Conservation (phyloP, 805 yeast species). For the Candida maris region DNA sequence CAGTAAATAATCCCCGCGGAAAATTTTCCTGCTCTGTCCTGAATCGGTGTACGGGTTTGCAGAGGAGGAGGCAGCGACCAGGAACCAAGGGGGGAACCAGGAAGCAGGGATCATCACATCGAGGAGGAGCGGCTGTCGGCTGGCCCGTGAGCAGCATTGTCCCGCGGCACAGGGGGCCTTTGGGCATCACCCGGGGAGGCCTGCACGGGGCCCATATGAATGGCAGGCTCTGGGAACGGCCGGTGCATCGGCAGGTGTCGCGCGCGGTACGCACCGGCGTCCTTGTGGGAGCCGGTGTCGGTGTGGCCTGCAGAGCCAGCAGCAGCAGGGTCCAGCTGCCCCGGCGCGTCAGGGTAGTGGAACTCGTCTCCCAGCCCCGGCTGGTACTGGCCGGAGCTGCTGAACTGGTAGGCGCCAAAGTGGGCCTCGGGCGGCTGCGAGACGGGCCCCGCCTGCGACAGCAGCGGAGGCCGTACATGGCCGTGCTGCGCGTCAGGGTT, state of each 20-base stretch:
- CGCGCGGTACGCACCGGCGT: neutral
- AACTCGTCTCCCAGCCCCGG: neutral
- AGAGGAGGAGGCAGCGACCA: no score
- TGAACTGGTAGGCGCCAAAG: slow-evolving; percentile 1
- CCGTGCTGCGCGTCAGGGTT: neutral
- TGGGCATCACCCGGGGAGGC: neutral
- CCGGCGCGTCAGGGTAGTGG: neutral
- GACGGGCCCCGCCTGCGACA: no score
- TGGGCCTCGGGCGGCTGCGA: slow-evolving; percentile 2
- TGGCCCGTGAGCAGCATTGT: no score
- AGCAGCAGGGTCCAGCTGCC: neutral
- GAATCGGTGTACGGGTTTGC: no score
- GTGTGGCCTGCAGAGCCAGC: no score
- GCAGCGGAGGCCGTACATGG: no score
- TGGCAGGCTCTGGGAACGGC: neutral
- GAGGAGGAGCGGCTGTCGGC: no score
- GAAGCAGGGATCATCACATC: no score
- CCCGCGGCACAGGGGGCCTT: no score
- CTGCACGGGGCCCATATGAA: neutral
- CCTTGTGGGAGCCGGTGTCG: neutral
- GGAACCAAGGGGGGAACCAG: no score
- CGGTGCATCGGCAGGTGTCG: neutral
- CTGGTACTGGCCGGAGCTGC: neutral
- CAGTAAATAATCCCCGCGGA: no score
- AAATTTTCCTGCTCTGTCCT: no score